Conservation (phyloP, 78 protist species). For the Diacronema lutheri region DNA sequence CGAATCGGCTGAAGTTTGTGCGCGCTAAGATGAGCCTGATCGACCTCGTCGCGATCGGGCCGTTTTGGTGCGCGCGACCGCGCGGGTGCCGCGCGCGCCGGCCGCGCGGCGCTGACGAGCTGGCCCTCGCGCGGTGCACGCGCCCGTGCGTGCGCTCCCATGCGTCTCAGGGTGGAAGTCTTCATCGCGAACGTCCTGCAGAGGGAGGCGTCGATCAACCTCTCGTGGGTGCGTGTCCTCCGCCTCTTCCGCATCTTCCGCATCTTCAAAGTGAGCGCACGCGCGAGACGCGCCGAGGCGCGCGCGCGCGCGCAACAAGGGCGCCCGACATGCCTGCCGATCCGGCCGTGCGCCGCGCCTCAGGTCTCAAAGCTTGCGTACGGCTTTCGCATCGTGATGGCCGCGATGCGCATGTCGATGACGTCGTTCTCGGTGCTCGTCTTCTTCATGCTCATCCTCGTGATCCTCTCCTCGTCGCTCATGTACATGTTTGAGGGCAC, state of each 20-base stretch:
- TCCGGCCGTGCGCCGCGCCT: no score
- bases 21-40: background rate
- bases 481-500: background rate
- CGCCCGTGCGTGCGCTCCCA: no score
- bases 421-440: no score
- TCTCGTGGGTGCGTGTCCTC: background rate
- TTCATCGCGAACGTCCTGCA: background rate
- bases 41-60: background rate
- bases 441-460: no score
- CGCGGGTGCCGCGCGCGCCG: no score
- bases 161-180: background rate
- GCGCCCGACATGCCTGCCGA: no score
- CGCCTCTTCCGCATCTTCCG: conserved; percentile 8
- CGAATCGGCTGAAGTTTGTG: background rate
- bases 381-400: background rate
- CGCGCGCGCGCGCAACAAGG: no score
- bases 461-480: no score
- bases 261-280: background rate
- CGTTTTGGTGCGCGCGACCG: background rate
- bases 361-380: background rate
- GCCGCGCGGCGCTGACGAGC: no score
- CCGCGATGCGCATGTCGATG: background rate
- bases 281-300: no score
- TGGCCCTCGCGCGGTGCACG: no score
- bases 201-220: background rate